Base-by-base conservation (phyloP, 345 rosid species). In the Erucastrum elatum region DNA sequence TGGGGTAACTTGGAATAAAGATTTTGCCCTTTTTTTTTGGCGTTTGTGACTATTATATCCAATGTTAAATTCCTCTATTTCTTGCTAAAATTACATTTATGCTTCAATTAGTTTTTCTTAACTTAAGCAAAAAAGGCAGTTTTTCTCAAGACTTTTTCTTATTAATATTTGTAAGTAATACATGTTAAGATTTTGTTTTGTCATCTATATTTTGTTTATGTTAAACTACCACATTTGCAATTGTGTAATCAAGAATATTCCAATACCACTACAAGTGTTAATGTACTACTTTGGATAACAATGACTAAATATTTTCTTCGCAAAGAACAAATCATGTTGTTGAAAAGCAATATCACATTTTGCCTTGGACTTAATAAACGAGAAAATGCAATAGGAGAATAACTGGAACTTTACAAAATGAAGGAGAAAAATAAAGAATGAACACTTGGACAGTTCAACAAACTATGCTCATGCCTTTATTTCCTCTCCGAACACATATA, bases 401-500 rank as follows among this genome's bases (percentile, higher is more conserved):
- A 10, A 11, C n/a, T 68, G 51, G 26, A 17, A 53, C 12, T 13
- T 68, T 29, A 58, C 29, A 26, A 58, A 67, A n/a, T 71, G 44
- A 33, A 64, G 12, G 8, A 65, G 46, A 58, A 79, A 79, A 73
- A 49, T 74, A 79, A 79, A 35, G 25, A 12, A 60, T 73, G 74
- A 79, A 72, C 82, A 67, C 49, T 79, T 77, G 73, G 21, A 72
- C 82, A 66, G 60, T 53, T 15, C 37, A 51, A 34, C 51, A 51
- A 46, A 34, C 66, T 17, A 61, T 53, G 82, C 68, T 79, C 82
- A 74, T 68, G 46, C 59, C 37, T 35, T 74, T 65, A 79, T 68
- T 79, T 73, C 51, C 69, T 46, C 44, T 16, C 3, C 26, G 2
- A 16, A 27, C 44, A 63, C 13, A 53, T 2, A 1, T 35, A 21